Evolutionary conservation across 805 yeast species (phyloP).

Genomic region (Cyberlindnera euphorbiiphila): DNA sequence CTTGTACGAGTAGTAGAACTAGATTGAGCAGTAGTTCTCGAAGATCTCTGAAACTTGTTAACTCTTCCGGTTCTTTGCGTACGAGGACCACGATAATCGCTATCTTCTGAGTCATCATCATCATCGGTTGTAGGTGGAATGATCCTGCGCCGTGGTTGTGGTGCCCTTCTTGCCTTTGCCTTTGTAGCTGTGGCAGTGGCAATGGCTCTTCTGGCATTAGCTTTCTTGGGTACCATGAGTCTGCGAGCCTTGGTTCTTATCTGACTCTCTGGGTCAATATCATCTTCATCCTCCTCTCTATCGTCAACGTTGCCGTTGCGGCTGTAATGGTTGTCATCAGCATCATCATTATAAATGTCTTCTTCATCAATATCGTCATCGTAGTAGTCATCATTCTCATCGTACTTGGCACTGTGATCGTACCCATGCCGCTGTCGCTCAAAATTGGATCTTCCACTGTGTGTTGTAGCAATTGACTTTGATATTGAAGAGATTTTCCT

Average conservation of each 20-base stretch:
- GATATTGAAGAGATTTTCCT: constrained; percentile 7
- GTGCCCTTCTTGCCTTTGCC: constrained; percentile 9
- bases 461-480: constrained; percentile 18
- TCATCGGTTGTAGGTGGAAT: constrained; percentile 7
- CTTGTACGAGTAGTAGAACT: constrained; percentile 1
- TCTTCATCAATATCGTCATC: constrained; percentile 2
- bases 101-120: constrained; percentile 6
- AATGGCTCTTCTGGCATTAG: constrained; percentile 5
- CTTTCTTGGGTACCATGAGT: constrained; percentile 6
- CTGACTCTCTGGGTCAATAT: constrained; percentile 2
- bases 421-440: not conserved
- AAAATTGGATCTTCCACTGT: constrained; percentile 1
- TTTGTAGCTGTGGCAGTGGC: not conserved
- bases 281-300: constrained; percentile 9
- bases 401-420: constrained; percentile 9
- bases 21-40: not conserved
- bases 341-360: constrained; percentile 9
- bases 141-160: constrained; percentile 1
- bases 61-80: no score
- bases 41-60: constrained; percentile 12
- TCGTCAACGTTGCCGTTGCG: constrained; percentile 3
- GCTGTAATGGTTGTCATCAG: constrained; percentile 4
- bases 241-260: constrained; percentile 1
- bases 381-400: constrained; percentile 3
- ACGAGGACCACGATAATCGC: constrained; percentile 4